These are phyloP conservation scores for Amanita phalloides DNA, from an alignment of 768 basidiomycete genomes.

Conservation along the genomic window DNA sequence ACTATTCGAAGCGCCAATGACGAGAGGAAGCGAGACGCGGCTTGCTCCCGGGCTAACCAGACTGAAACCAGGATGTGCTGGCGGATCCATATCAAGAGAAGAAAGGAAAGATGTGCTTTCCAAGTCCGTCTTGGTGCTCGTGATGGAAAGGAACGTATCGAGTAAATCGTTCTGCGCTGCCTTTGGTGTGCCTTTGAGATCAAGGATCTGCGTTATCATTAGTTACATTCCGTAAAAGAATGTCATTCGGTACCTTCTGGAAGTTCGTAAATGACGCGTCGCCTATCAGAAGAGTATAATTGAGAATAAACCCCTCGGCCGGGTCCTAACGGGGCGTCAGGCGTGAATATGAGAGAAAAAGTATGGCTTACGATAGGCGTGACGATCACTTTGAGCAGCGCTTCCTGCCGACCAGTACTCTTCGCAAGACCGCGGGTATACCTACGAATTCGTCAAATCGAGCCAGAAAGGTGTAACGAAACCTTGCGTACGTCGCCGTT, in stretches of 20 bases:
- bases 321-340: slow-evolving; percentile 52
- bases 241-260: slow-evolving; percentile 61
- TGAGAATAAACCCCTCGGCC: slow-evolving; percentile 87
- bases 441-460: slow-evolving; percentile 25
- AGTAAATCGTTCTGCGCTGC: slow-evolving; percentile 80
- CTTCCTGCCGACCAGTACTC: slow-evolving; percentile 74
- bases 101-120: slow-evolving; percentile 89
- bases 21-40: slow-evolving; percentile 41
- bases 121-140: slow-evolving; percentile 85
- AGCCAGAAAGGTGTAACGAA: background rate
- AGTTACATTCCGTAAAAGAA: background rate
- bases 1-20: slow-evolving; percentile 8
- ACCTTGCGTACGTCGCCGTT: slow-evolving; percentile 38
- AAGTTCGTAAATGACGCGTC: slow-evolving; percentile 96
- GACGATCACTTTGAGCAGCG: slow-evolving; percentile 89
- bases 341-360: background rate
- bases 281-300: slow-evolving; percentile 89
- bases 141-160: slow-evolving; percentile 86
- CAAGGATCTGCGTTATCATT: slow-evolving; percentile 56
- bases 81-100: slow-evolving; percentile 91
- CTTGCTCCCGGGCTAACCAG: slow-evolving; percentile 59
- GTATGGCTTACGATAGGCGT: slow-evolving; percentile 67
- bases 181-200: slow-evolving; percentile 88
- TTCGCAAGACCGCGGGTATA: slow-evolving; percentile 79
- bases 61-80: slow-evolving; percentile 35